A percentile compares a stretch with the other conserved stretches of the same genome.
Evolutionary conservation across 371 early-diverging fungal genomes (phyloP).

Genomic region (Cokeromyces recurvatus): DNA sequence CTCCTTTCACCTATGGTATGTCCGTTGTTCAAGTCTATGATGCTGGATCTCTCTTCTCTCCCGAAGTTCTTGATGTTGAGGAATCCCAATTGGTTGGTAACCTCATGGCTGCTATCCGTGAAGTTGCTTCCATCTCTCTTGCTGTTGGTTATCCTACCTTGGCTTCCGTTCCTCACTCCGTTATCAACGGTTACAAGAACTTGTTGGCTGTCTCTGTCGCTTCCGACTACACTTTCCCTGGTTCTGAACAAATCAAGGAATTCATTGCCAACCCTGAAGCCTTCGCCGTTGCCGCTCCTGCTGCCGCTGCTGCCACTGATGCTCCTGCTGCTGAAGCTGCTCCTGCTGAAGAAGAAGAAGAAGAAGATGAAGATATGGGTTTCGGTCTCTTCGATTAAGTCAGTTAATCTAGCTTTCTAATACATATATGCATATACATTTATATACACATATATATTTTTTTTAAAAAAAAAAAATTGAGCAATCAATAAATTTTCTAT

Average conservation of each 20-base stretch:
- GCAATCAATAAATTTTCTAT: not conserved
- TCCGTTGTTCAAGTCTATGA: slow-evolving; percentile 93
- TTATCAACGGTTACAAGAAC: slow-evolving; percentile 97
- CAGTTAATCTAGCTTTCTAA: not conserved
- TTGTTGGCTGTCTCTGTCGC: slow-evolving; percentile 87
- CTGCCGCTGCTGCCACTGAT: slow-evolving; percentile 47
- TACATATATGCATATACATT: not conserved
- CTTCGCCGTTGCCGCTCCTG: slow-evolving; percentile 69
- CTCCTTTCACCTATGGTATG: slow-evolving; percentile 99
- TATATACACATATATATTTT: slow-evolving; percentile 5
- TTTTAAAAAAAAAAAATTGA: not conserved
- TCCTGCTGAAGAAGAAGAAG: slow-evolving; percentile 38
- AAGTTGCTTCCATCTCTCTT: slow-evolving; percentile 94
- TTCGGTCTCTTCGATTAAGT: slow-evolving; percentile 32
- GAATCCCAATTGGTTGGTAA: slow-evolving; percentile 78
- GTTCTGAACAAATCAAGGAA: slow-evolving; percentile 90
- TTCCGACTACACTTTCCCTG: slow-evolving; percentile 92
- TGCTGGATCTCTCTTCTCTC: slow-evolving; percentile 88
- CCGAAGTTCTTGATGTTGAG: slow-evolving; percentile 92
- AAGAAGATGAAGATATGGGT: slow-evolving; percentile 58
- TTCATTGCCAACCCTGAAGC: slow-evolving; percentile 86
- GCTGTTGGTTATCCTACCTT: slow-evolving; percentile 91
- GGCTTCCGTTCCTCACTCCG: slow-evolving; percentile 96
- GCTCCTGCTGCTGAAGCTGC: slow-evolving; percentile 44
- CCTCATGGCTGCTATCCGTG: slow-evolving; percentile 78